These are phyloP conservation scores for Phialocephala subalpina DNA, from an alignment of 2,329 filamentous ascomycete genomes.

Conservation along the genomic window DNA sequence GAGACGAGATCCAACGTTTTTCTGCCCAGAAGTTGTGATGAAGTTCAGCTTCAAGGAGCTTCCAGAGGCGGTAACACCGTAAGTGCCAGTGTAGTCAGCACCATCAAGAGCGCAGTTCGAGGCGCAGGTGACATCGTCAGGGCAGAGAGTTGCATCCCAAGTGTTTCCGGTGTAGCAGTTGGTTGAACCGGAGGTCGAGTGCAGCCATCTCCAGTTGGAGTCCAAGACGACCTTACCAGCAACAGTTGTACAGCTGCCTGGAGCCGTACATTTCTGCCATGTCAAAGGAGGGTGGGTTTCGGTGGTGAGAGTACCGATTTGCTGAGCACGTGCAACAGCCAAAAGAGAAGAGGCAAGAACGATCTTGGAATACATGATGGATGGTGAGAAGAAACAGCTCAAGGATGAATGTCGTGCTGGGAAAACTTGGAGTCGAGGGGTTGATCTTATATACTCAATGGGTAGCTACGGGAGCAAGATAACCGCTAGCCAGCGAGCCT, in stretches of 20 bases:
- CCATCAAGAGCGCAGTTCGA: constrained; percentile 61
- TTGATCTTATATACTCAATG: constrained; percentile 18
- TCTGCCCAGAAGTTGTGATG: constrained; percentile 58
- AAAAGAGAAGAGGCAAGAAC: constrained; percentile 24
- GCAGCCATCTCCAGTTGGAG: constrained; percentile 66
- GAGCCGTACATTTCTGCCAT: constrained; percentile 58
- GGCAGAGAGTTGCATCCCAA: constrained; percentile 52
- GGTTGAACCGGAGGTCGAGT: constrained; percentile 47
- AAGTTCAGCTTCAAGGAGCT: constrained; percentile 63
- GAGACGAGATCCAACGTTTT: constrained; percentile 62
- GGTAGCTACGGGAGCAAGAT: neutral
- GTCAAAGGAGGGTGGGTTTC: constrained; percentile 61
- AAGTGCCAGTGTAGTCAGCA: constrained; percentile 59
- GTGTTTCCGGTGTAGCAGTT: constrained; percentile 53
- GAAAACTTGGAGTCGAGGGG: neutral
- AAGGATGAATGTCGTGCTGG: constrained; percentile 5
- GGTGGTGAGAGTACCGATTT: constrained; percentile 53
- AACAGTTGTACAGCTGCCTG: constrained; percentile 55
- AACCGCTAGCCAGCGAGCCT: too few species aligned
- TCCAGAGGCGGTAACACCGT: constrained; percentile 61
- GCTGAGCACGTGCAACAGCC: constrained; percentile 53
- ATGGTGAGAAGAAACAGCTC: constrained; percentile 5
- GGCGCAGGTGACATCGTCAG: constrained; percentile 53
- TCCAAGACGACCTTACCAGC: constrained; percentile 60
- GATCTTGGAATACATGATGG: constrained; percentile 32